A percentile compares a stretch with the other conserved stretches of the same genome.
phyloP scores from a whole-genome alignment of 768 basidiomycete species.

The Trametes punicea region DNA sequence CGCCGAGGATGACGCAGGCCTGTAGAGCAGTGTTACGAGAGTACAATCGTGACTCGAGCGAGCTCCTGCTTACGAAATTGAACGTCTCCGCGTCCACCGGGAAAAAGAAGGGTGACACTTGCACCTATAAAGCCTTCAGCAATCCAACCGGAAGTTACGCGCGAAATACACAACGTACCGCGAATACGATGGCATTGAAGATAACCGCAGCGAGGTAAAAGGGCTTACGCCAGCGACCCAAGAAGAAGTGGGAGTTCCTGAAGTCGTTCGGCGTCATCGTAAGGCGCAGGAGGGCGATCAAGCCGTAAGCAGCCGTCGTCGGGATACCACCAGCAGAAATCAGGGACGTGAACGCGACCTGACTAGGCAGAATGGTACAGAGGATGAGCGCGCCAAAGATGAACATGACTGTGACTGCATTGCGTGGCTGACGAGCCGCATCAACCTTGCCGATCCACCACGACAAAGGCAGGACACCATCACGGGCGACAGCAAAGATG shows the following conservation, averaged over 20 bases:
- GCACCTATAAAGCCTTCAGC: slow-evolving; percentile 44
- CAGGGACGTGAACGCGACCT: slow-evolving; percentile 89
- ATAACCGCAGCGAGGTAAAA: slow-evolving; percentile 66
- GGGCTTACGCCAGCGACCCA: slow-evolving; percentile 61
- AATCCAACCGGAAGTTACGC: background rate
- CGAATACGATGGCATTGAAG: slow-evolving; percentile 74
- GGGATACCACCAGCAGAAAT: slow-evolving; percentile 84
- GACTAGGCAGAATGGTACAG: slow-evolving; percentile 87
- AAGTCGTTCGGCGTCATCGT: slow-evolving; percentile 78
- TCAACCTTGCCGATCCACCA: slow-evolving; percentile 80
- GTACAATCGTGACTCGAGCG: background rate
- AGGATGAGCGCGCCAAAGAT: slow-evolving; percentile 70
- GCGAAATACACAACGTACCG: slow-evolving; percentile 47
- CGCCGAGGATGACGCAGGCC: slow-evolving; percentile 77
- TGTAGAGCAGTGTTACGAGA: slow-evolving; percentile 26
- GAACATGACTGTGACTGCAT: slow-evolving; percentile 87
- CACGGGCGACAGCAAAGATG: slow-evolving; percentile 91
- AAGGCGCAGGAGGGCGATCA: slow-evolving; percentile 74
- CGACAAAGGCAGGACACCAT: slow-evolving; percentile 84
- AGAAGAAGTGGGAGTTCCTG: slow-evolving; percentile 65
- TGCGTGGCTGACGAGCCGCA: slow-evolving; percentile 65
- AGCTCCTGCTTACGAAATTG: slow-evolving; percentile 69
- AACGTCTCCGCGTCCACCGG: slow-evolving; percentile 73
- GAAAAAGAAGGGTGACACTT: slow-evolving; percentile 86
- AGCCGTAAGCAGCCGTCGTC: slow-evolving; percentile 83